Evolutionary conservation across 495 filamentous ascomycete species (phyloP).

Genomic region (Penicillium angulare): DNA sequence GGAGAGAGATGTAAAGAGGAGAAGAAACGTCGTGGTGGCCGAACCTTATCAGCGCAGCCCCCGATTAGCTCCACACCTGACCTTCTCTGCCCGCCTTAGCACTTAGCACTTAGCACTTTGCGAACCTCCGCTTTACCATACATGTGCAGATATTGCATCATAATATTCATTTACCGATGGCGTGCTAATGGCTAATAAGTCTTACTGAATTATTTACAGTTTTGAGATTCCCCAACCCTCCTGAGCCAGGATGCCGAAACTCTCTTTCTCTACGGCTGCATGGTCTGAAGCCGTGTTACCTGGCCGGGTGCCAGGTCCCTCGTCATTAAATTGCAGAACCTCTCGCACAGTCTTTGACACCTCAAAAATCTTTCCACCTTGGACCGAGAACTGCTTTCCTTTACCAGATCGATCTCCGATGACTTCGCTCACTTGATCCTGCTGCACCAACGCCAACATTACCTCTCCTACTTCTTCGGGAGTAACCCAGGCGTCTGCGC

Average conservation of each 20-base stretch:
- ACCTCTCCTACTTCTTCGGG: slow-evolving; percentile 63
- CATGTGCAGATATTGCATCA: slow-evolving; percentile 3
- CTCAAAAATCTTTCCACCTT: slow-evolving; percentile 58
- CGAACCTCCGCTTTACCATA: background rate
- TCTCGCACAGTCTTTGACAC: slow-evolving; percentile 53
- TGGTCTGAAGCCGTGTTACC: slow-evolving; percentile 49
- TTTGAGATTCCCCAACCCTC: slow-evolving; percentile 41
- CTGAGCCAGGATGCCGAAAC: slow-evolving; percentile 42
- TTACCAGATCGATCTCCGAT: slow-evolving; percentile 38
- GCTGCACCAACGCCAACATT: slow-evolving; percentile 61
- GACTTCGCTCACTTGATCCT: slow-evolving; percentile 41
- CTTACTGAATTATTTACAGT: slow-evolving; percentile 12
- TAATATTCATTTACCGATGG: slow-evolving; percentile 5
- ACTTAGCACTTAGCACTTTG: slow-evolving; percentile 14
- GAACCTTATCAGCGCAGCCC: slow-evolving; percentile 22
- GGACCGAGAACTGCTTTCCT: slow-evolving; percentile 32
- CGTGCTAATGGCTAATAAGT: slow-evolving; percentile 5
- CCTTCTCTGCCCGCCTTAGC: too few relatives aligned
- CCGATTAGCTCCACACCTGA: slow-evolving; percentile 16
- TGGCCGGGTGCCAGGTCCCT: slow-evolving; percentile 48
- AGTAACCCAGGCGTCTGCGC: slow-evolving; percentile 57
- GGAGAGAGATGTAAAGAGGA: background rate
- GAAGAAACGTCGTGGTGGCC: slow-evolving; percentile 16
- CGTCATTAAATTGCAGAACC: slow-evolving; percentile 55
- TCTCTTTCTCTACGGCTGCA: slow-evolving; percentile 40